Percentiles rank a stretch among this genome's conserved stretches.
These are phyloP conservation scores for Zygotorulaspora chibaensis DNA, from an alignment of 805 yeast species.

Conservation along the genomic window DNA sequence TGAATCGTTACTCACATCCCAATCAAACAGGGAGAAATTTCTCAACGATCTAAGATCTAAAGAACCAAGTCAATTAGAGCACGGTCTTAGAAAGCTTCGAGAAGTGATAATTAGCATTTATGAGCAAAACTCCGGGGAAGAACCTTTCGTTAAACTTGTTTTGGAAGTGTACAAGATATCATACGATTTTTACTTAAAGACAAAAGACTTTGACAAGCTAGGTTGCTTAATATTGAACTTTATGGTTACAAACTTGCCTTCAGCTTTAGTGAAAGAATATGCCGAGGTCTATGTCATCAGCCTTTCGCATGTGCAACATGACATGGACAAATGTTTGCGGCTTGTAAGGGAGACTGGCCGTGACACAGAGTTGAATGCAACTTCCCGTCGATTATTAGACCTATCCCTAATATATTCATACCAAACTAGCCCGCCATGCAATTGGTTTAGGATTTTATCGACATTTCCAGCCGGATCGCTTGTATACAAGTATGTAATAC, in stretches of 20 bases:
- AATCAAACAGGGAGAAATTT: slow-evolving; percentile 39
- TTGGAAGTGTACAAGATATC: slow-evolving; percentile 19
- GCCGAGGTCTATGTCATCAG: slow-evolving; percentile 15
- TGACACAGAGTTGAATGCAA: not conserved
- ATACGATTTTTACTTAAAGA: slow-evolving; percentile 13
- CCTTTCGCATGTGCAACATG: slow-evolving; percentile 20
- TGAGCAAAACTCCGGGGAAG: slow-evolving; percentile 9
- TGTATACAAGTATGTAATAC: slow-evolving; percentile 10
- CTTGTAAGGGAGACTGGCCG: not conserved
- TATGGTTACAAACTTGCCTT: slow-evolving; percentile 12
- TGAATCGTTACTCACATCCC: slow-evolving; percentile 40
- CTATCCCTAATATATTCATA: slow-evolving; percentile 12
- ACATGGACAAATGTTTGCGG: slow-evolving; percentile 15
- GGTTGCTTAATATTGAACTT: slow-evolving; percentile 18
- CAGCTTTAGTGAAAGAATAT: slow-evolving; percentile 7
- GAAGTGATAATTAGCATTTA: slow-evolving; percentile 25
- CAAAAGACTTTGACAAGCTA: slow-evolving; percentile 12
- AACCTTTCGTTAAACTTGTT: slow-evolving; percentile 14
- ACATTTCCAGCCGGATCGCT: slow-evolving; percentile 3
- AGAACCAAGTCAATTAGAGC: slow-evolving; percentile 22
- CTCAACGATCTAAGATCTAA: slow-evolving; percentile 38
- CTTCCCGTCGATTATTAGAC: not conserved
- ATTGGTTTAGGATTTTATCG: slow-evolving; percentile 11
- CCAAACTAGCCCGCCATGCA: slow-evolving; percentile 2
- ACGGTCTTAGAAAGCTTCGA: slow-evolving; percentile 31